These are phyloP conservation scores for Podospora pseudoanserina DNA, from an alignment of 495 filamentous ascomycete species.

Conservation along the genomic window DNA sequence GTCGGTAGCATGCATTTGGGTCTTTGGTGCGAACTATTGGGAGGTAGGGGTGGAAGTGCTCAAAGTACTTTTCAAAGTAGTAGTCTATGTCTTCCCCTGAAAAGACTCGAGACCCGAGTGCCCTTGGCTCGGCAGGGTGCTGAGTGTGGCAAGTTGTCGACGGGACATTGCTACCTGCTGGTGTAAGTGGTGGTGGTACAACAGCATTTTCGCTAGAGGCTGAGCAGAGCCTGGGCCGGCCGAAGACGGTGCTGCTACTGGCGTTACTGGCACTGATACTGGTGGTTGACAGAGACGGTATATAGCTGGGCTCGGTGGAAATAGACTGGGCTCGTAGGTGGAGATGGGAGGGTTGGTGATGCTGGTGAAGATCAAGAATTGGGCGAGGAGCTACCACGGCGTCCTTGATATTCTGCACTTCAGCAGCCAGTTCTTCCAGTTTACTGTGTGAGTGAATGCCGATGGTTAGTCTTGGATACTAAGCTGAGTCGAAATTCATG, in stretches of 20 bases:
- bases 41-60: slow-evolving; percentile 44
- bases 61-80: slow-evolving; percentile 47
- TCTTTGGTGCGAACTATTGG: slow-evolving; percentile 39
- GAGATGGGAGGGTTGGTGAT: slow-evolving; percentile 19
- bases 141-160: slow-evolving; percentile 7
- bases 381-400: slow-evolving; percentile 28
- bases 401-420: slow-evolving; percentile 45
- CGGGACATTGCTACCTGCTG: slow-evolving; percentile 13
- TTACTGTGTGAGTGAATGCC: slow-evolving; percentile 29
- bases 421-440: slow-evolving; percentile 43
- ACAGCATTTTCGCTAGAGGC: slow-evolving; percentile 15
- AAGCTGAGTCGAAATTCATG: background rate
- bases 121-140: slow-evolving; percentile 35
- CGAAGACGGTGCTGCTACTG: slow-evolving; percentile 12
- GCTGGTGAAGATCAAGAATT: slow-evolving; percentile 8
- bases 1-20: slow-evolving; percentile 40
- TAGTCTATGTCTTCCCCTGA: slow-evolving; percentile 46
- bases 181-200: slow-evolving; percentile 10
- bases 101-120: slow-evolving; percentile 43
- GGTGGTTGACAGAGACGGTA: slow-evolving; percentile 14
- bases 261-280: background rate
- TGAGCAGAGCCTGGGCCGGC: slow-evolving; percentile 15
- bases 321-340: background rate
- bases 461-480: background rate
- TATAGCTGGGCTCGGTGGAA: slow-evolving; percentile 10